Base-by-base conservation (phyloP, 2,329 filamentous ascomycete genomes). In the Thyridium curvatum region DNA sequence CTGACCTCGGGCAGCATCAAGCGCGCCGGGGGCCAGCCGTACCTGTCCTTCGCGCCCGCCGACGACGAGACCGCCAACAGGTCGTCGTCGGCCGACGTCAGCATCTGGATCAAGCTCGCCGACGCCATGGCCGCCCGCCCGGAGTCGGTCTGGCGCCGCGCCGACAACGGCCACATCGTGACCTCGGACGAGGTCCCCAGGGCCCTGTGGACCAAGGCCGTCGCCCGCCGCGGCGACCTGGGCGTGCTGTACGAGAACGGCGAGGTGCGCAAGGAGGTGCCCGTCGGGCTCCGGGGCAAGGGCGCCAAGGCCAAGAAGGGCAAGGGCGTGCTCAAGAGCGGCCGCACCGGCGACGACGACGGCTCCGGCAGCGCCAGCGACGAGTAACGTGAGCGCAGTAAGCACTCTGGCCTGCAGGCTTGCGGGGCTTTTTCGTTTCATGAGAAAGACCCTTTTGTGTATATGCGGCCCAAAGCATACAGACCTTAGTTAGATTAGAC, bases 231-330 rank as follows among this genome's bases (percentile, higher is more conserved):
- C 5, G 54, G 59, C 2, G 65, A 68, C 41, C 57, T 69, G 28
- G 65, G 65, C 5, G 43, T 67, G 2, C 48, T 69, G 32, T 65
- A 60, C 43, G 64, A 69, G 52, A 53, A 66, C 39, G 65, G 65
- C 9, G 52, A 61, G 47, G 59, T 66, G 15, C 57, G 56, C 34
- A 66, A 66, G 48, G 65, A 69, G 45, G 54, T 69, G 1, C 65
- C 65, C 0, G 54, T 62, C 15, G 60, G 52, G 16, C 46, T 68
- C 17, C 54, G 64, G 12, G 64, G 65, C 3, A 66, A 66, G 49
- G 62, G 62, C 12, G 53, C 50, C 8, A 67, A 65, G 52, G 59
- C 55, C 26, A 65, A 59, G 49, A 61, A 56, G 45, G 58, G 62
- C 34, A 66, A 66, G 51, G 61, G 57, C 12, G 50, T 54, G 43